phyloP scores from a whole-genome alignment of 768 basidiomycete genomes.

The Russula olivacea region DNA sequence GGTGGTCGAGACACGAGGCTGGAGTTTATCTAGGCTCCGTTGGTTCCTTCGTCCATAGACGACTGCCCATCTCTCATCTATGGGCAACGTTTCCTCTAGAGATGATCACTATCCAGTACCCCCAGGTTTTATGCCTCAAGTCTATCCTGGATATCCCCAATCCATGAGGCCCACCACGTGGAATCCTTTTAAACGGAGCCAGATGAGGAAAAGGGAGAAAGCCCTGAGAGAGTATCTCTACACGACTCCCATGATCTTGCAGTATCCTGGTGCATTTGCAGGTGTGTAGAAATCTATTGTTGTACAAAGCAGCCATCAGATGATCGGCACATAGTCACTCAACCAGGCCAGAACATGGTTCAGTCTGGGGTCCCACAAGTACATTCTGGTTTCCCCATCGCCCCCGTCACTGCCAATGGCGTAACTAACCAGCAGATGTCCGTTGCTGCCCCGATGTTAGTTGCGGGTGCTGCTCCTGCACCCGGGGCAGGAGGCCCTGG shows the following conservation, averaged over 20 bases:
- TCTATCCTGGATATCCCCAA: constrained; percentile 10
- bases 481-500: neutral
- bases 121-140: constrained; percentile 13
- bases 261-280: constrained; percentile 18
- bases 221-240: constrained; percentile 21
- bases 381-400: constrained; percentile 8
- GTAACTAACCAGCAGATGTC: constrained; percentile 2
- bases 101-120: constrained; percentile 14
- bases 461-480: neutral
- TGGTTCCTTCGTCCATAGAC: neutral
- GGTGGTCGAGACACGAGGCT: neutral
- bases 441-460: neutral
- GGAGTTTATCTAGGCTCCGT: neutral
- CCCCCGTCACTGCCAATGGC: neutral
- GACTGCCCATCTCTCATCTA: neutral
- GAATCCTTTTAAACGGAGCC: constrained; percentile 22
- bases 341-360: constrained; percentile 17
- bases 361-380: constrained; percentile 14
- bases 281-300: constrained; percentile 1
- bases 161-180: constrained; percentile 5
- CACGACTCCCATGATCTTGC: constrained; percentile 21
- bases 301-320: neutral
- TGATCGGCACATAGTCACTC: constrained; percentile 1
- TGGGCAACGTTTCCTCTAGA: constrained; percentile 20
- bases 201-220: constrained; percentile 20